Evolutionary conservation across 441 rosid species (phyloP).

Genomic region (Theobroma grandiflorum): DNA sequence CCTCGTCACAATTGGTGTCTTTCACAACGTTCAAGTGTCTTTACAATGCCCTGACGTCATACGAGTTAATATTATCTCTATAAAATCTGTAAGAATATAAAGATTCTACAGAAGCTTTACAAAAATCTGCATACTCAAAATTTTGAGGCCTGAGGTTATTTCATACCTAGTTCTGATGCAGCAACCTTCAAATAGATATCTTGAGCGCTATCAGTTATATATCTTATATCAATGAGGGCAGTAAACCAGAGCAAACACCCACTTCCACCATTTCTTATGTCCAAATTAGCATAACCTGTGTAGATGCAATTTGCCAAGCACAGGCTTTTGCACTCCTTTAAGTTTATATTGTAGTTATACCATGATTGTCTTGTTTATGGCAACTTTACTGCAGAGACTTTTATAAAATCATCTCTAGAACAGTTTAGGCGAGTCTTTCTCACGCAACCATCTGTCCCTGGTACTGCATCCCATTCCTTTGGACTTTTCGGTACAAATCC

Average conservation of each 20-base stretch:
- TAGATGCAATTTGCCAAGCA: slow-evolving; percentile 32
- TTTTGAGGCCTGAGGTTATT: background rate
- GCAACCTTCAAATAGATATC: slow-evolving; percentile 25
- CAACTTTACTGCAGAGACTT: slow-evolving; percentile 27
- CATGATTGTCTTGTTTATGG: slow-evolving; percentile 30
- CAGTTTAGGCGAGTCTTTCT: slow-evolving; percentile 29
- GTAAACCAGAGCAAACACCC: slow-evolving; percentile 43
- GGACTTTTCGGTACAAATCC: slow-evolving; percentile 37
- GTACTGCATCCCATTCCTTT: slow-evolving; percentile 25
- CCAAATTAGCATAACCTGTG: slow-evolving; percentile 28
- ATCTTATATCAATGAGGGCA: slow-evolving; percentile 34
- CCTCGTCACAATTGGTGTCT: too few species aligned
- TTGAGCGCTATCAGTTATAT: background rate
- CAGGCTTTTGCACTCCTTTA: slow-evolving; percentile 30
- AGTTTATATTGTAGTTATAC: slow-evolving; percentile 17
- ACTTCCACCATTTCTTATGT: slow-evolving; percentile 29
- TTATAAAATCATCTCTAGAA: slow-evolving; percentile 33
- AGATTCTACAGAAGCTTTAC: background rate
- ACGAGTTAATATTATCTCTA: too few species aligned
- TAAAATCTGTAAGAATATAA: too few species aligned
- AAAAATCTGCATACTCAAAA: background rate
- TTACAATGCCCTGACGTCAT: too few species aligned
- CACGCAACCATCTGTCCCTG: slow-evolving; percentile 35
- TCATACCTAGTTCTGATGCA: slow-evolving; percentile 30
- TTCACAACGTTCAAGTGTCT: too few species aligned